Percentiles rank a stretch among this genome's conserved stretches.
phyloP scores from a whole-genome alignment of 2,329 filamentous ascomycete genomes.

The Harringtonia lauricola region DNA sequence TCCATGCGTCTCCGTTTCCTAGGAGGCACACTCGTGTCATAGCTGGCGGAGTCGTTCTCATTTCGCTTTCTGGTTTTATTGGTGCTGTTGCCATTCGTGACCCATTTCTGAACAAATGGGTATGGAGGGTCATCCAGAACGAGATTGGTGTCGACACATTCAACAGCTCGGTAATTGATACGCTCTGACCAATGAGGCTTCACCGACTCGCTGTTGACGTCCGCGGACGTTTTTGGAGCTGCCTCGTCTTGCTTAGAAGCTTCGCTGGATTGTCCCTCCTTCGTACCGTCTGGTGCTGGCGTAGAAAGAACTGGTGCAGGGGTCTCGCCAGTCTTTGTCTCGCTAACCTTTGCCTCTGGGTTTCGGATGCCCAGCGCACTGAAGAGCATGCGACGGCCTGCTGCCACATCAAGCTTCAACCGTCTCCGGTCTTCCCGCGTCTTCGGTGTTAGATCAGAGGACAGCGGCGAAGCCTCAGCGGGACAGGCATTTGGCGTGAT shows the following conservation, averaged over 20 bases:
- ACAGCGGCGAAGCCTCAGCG: too few relatives aligned
- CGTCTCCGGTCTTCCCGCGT: slow-evolving; percentile 11
- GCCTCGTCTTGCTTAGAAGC: not conserved
- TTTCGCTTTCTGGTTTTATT: too few relatives aligned
- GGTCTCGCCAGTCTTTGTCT: too few relatives aligned
- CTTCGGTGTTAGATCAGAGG: too few relatives aligned
- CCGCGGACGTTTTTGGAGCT: too few relatives aligned
- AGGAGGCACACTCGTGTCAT: too few relatives aligned
- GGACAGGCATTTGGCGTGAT: too few relatives aligned
- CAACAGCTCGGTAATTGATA: slow-evolving; percentile 67
- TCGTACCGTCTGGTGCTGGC: not conserved
- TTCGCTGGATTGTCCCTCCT: too few relatives aligned
- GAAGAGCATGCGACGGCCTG: slow-evolving; percentile 58
- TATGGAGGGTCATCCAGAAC: slow-evolving; percentile 70
- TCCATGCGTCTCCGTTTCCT: not conserved
- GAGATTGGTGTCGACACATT: slow-evolving; percentile 65
- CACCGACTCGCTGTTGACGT: too few relatives aligned
- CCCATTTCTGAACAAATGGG: slow-evolving; percentile 84
- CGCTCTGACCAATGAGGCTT: slow-evolving; percentile 66
- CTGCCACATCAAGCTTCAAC: slow-evolving; percentile 36
- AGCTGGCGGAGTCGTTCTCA: too few relatives aligned
- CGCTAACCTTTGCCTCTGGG: slow-evolving; percentile 58
- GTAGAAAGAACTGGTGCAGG: not conserved
- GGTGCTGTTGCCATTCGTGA: slow-evolving; percentile 21
- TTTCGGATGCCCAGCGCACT: slow-evolving; percentile 59